Evolutionary conservation across 208 protist genomes (phyloP).

Genomic region (Trypanosoma caninum): DNA sequence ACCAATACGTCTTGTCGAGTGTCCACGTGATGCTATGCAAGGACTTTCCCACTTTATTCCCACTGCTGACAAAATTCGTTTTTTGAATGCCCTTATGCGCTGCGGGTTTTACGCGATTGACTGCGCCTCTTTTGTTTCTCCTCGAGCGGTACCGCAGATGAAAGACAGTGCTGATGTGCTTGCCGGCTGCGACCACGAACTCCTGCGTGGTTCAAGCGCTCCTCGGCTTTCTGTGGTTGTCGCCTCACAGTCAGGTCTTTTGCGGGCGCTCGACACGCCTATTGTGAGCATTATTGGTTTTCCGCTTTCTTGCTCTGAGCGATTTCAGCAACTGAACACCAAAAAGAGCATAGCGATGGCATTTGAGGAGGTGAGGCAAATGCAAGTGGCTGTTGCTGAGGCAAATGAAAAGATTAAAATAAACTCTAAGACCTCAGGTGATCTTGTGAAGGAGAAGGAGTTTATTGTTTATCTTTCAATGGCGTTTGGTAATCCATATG

Average conservation of each 20-base stretch:
- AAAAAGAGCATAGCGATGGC: constrained; percentile 24
- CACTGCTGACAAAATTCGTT: constrained; percentile 34
- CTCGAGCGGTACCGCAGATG: constrained; percentile 42
- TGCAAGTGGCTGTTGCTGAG: constrained; percentile 12
- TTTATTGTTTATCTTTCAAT: constrained; percentile 40
- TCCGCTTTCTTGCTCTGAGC: constrained; percentile 30
- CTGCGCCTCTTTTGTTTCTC: constrained; percentile 36
- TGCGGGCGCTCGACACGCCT: constrained; percentile 13
- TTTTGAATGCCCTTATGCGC: constrained; percentile 31
- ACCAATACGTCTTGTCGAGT: constrained; percentile 32
- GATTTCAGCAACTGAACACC: constrained; percentile 35
- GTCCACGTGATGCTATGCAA: constrained; percentile 42
- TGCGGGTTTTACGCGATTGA: constrained; percentile 38
- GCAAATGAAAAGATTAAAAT: not conserved
- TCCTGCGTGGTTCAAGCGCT: not conserved
- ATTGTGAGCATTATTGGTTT: constrained; percentile 33
- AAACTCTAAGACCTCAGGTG: not conserved
- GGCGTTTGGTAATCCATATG: constrained; percentile 42
- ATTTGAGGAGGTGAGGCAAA: constrained; percentile 10
- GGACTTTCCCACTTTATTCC: constrained; percentile 31
- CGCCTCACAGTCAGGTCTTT: constrained; percentile 18
- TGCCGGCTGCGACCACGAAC: constrained; percentile 11
- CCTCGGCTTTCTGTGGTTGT: constrained; percentile 36
- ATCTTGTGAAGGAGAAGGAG: constrained; percentile 10
- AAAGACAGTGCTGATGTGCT: constrained; percentile 35